Percentiles rank a stretch among this genome's conserved stretches.
These are phyloP conservation scores for Hydrangea macrophylla DNA, from an alignment of 148 eudicot species.

Conservation along the genomic window DNA sequence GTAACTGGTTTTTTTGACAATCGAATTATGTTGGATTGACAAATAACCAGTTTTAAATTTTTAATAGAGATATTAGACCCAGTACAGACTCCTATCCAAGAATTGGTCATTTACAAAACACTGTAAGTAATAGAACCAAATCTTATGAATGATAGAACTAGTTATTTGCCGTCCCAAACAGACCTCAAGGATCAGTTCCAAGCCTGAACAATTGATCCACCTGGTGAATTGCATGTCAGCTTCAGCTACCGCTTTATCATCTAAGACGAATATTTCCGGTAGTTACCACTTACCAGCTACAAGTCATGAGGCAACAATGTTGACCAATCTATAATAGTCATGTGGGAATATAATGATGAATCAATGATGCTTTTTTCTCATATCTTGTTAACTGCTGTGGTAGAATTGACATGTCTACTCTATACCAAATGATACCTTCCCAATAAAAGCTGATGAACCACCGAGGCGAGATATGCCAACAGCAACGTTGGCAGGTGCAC, in stretches of 20 bases:
- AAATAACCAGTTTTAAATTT: no score
- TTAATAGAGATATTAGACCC: no score
- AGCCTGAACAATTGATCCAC: neutral
- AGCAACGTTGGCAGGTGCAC: constrained; percentile 99
- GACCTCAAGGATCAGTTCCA: neutral
- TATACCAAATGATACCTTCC: constrained; percentile 63
- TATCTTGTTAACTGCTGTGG: no score
- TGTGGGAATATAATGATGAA: neutral
- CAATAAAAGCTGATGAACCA: constrained; percentile 93
- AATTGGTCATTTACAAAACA: no score
- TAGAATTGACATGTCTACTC: no score
- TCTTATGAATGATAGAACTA: no score
- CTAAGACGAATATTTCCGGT: neutral
- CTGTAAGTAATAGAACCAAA: no score
- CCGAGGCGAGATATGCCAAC: constrained; percentile 96
- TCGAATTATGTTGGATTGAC: no score
- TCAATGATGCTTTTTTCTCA: neutral
- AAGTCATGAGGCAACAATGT: neutral
- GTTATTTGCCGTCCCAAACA: no score
- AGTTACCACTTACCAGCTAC: neutral
- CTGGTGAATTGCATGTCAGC: neutral
- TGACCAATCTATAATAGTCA: neutral
- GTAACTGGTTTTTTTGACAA: no score
- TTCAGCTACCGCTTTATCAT: neutral
- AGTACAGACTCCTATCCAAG: no score